Evolutionary conservation across 2,329 filamentous ascomycete genomes (phyloP).

Genomic region (Fusarium veterinarium): DNA sequence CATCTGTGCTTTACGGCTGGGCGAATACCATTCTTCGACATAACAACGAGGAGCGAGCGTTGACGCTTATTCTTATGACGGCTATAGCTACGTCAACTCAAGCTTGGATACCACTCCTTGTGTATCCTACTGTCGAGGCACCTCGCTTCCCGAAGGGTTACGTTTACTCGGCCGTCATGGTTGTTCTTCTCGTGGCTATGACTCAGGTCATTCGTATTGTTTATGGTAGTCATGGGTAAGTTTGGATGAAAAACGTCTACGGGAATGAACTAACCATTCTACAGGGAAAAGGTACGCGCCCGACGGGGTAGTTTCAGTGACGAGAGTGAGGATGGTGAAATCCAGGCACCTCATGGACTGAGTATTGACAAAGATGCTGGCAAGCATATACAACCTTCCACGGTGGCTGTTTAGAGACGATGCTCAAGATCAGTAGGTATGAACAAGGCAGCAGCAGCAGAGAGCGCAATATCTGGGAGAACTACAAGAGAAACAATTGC

Average conservation of each 20-base stretch:
- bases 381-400: background rate
- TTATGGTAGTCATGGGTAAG: background rate
- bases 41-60: background rate
- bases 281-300: background rate
- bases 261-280: background rate
- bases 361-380: background rate
- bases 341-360: background rate
- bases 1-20: background rate
- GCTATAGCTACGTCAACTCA: background rate
- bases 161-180: background rate
- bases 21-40: background rate
- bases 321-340: background rate
- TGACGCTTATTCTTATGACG: background rate
- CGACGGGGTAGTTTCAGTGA: background rate
- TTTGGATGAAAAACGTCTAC: accelerated
- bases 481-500: background rate
- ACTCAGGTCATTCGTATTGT: background rate
- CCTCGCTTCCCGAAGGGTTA: background rate
- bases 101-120: background rate
- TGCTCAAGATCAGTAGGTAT: too few relatives aligned
- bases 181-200: background rate
- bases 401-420: background rate
- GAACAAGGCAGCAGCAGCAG: background rate
- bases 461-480: background rate
- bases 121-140: background rate